Conservation (phyloP, 2,329 filamentous ascomycete species). For the Rhinocladiella mackenziei region DNA sequence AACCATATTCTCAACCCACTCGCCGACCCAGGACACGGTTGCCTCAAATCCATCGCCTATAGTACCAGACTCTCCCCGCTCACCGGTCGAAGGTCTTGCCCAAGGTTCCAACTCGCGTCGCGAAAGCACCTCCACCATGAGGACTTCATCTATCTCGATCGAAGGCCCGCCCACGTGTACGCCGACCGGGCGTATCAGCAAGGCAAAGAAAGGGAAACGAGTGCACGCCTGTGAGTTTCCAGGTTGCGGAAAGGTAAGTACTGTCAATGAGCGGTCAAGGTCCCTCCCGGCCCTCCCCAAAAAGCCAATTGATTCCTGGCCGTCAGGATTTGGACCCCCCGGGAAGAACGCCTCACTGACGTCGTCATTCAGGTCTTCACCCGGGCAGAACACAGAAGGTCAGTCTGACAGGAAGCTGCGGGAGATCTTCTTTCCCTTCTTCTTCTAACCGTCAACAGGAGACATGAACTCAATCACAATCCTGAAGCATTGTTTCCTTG, state of each 20-base stretch:
- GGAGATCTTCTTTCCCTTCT: constrained; percentile 3
- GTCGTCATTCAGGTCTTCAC: constrained; percentile 44
- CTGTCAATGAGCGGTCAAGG: no score
- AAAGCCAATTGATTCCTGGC: no score
- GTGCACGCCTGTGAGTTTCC: constrained; percentile 48
- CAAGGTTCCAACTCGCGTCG: constrained; percentile 24
- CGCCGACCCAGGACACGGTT: constrained; percentile 12
- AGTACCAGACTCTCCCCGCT: constrained; percentile 22
- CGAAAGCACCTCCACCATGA: constrained; percentile 30
- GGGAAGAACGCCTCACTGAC: constrained; percentile 12
- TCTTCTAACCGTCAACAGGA: constrained; percentile 34
- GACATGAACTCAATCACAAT: constrained; percentile 51
- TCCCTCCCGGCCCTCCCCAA: no score
- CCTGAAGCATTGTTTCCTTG: constrained; percentile 45
- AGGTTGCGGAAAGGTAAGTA: constrained; percentile 47
- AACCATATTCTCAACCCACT: constrained; percentile 15
- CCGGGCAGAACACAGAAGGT: constrained; percentile 46
- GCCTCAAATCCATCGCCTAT: constrained; percentile 17
- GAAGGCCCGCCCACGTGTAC: constrained; percentile 43
- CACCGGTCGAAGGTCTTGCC: constrained; percentile 16
- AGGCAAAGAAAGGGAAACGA: constrained; percentile 51
- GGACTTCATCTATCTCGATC: constrained; percentile 28
- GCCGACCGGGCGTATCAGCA: constrained; percentile 50
- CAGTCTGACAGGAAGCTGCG: constrained; percentile 10
- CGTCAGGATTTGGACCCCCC: constrained; percentile 10